Base-by-base conservation (phyloP, 2,329 filamentous ascomycete species). In the Neofusicoccum kwambonambiense region DNA sequence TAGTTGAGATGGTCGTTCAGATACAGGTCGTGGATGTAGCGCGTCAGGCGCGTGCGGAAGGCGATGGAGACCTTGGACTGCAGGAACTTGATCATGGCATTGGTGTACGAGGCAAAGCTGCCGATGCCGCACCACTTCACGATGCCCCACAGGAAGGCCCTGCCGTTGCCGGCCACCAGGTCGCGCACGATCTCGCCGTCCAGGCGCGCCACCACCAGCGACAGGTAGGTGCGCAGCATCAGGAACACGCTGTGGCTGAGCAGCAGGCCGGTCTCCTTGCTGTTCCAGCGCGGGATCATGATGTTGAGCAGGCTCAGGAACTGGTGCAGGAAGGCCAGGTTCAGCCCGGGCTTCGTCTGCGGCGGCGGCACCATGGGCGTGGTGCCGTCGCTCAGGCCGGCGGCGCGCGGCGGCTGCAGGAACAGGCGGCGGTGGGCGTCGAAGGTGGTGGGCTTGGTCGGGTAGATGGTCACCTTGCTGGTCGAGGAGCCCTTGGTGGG, bases 21-120 rank as follows among this genome's bases (percentile, higher is more conserved):
- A 73, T 99, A 99, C 8, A 99, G 81, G 73, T 99, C 95, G 78
- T 99, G 95, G 62, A 99, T 97, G 76, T 99, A 99, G 70, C 95
- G 85, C 1, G 95, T 99, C 13, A 99, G 84, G 11, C 95, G 88
- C 4, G 95, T 99, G 47, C 95, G 89, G 84, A 99, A 99, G 39
- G 96, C 94, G 69, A 99, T 99, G 6, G 94, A 97, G 62, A 99
- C 93, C 81, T 99, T 99, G 58, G 92, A 94, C 78, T 99, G 94
- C 68, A 99, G 85, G 79, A 91, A 99, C 78, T 98, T 98, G 83
- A 99, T 99, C 90, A 96, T 97, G 63, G 94, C 93, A 77, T 99
- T 99, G 58, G 94, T 97, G 74, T 99, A 99, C 0, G 94, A 96
- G 8, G 93, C 94, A 68, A 98, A 89, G 2, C 91, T 92, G 47